phyloP scores from a whole-genome alignment of 192 early-diverging fungal genomes.

The Coemansia sp. region DNA sequence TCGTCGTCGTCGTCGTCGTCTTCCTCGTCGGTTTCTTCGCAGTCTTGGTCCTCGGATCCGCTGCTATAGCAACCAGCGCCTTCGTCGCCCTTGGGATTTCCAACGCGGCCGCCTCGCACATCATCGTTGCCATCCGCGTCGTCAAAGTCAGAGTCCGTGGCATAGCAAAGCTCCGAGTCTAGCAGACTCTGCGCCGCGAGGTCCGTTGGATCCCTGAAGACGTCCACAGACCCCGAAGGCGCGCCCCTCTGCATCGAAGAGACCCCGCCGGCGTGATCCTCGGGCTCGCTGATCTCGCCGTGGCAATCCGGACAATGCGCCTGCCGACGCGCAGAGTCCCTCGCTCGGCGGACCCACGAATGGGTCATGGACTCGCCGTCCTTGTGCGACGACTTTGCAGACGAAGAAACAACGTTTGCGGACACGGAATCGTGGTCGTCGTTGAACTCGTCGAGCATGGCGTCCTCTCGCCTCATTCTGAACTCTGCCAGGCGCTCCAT shows the following conservation, averaged over 20 bases:
- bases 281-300: constrained; percentile 40
- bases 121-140: constrained; percentile 14
- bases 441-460: constrained; percentile 42
- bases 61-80: constrained; percentile 12
- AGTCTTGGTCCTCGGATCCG: constrained; percentile 7
- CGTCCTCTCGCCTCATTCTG: constrained; percentile 77
- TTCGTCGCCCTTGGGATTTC: constrained; percentile 14
- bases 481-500: constrained; percentile 94
- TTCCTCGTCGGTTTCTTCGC: constrained; percentile 46
- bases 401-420: constrained; percentile 45
- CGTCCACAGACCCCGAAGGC: too few relatives aligned
- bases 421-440: constrained; percentile 51
- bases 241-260: background rate
- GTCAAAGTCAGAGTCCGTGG: constrained; percentile 8
- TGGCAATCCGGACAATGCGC: constrained; percentile 46
- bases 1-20: constrained; percentile 56
- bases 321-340: constrained; percentile 7
- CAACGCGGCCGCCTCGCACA: constrained; percentile 1
- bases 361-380: constrained; percentile 1
- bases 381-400: background rate
- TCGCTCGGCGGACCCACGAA: constrained; percentile 6
- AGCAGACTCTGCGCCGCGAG: background rate
- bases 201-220: too few relatives aligned
- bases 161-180: background rate
- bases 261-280: constrained; percentile 11